A percentile compares a stretch with the other conserved stretches of the same genome.
Conservation (phyloP, 352 stramenopile genomes). For the Phytophthora crassamura region DNA sequence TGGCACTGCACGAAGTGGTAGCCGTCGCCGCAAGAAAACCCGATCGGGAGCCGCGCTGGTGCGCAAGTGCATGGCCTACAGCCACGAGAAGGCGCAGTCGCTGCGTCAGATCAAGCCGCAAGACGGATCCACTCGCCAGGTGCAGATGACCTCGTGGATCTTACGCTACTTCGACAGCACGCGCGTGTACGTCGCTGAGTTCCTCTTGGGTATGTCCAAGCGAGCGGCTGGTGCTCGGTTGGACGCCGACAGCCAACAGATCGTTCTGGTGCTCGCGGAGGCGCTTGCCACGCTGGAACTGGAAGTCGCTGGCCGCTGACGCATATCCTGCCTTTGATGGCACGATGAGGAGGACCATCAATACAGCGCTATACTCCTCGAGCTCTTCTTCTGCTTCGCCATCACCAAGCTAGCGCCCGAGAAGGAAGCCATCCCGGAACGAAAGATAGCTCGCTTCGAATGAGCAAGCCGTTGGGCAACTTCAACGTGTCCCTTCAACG, state of each 20-base stretch:
- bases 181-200: slow-evolving; percentile 25
- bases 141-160: slow-evolving; percentile 20
- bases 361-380: too few species aligned
- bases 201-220: slow-evolving; percentile 35
- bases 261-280: slow-evolving; percentile 35
- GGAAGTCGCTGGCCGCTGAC: background rate
- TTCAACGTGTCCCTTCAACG: too few species aligned
- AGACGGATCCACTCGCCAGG: slow-evolving; percentile 9
- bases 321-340: background rate
- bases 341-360: too few species aligned
- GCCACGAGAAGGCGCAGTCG: slow-evolving; percentile 29
- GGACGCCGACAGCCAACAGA: slow-evolving; percentile 32
- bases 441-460: background rate
- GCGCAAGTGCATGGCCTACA: slow-evolving; percentile 51
- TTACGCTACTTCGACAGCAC: slow-evolving; percentile 43
- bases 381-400: too few species aligned
- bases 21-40: slow-evolving; percentile 35
- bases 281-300: slow-evolving; percentile 23
- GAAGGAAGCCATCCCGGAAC: too few species aligned
- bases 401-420: too few species aligned
- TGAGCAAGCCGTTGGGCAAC: slow-evolving; percentile 1
- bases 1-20: slow-evolving; percentile 9
- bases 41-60: slow-evolving; percentile 44
- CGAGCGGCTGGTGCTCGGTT: slow-evolving; percentile 13
- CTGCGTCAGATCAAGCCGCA: slow-evolving; percentile 22